A percentile compares a stretch with the other conserved stretches of the same genome.
Evolutionary conservation across 192 early-diverging fungal species (phyloP).

Genomic region (Entophlyctis luteolus): DNA sequence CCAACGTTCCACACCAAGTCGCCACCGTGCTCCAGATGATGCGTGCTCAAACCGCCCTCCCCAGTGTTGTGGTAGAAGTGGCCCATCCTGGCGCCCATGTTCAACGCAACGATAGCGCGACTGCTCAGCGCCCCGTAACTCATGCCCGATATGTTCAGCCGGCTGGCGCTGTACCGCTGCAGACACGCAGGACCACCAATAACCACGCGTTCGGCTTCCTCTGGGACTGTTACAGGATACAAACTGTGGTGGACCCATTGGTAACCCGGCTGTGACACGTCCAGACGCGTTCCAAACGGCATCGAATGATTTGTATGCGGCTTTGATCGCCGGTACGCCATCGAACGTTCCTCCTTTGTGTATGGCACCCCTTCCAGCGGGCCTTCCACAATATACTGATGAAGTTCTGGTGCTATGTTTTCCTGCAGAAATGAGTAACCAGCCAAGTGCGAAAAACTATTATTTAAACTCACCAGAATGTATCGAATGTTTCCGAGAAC

Average conservation of each 20-base stretch:
- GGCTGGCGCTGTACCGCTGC: background rate
- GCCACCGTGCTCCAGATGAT: background rate
- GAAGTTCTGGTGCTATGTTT: background rate
- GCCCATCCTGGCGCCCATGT: background rate
- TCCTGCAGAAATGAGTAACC: background rate
- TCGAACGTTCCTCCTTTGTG: slow-evolving; percentile 4
- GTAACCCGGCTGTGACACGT: background rate
- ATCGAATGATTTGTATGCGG: background rate
- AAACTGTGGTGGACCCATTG: background rate
- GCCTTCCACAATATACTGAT: slow-evolving; percentile 1
- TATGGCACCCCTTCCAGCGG: slow-evolving; percentile 1
- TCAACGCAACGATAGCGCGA: background rate
- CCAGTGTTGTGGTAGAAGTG: slow-evolving; percentile 3
- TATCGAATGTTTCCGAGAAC: background rate
- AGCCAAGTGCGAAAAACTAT: background rate
- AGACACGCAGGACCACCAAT: background rate
- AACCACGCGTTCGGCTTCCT: background rate
- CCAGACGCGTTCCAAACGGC: background rate
- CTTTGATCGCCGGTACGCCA: slow-evolving; percentile 1
- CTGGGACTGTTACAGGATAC: background rate
- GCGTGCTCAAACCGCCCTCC: background rate
- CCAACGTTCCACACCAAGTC: background rate
- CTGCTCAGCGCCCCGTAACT: slow-evolving; percentile 1
- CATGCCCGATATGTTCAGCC: background rate
- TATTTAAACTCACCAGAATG: background rate